phyloP scores from a whole-genome alignment of 2,329 filamentous ascomycete species.

The Hypoxylon sp. region DNA sequence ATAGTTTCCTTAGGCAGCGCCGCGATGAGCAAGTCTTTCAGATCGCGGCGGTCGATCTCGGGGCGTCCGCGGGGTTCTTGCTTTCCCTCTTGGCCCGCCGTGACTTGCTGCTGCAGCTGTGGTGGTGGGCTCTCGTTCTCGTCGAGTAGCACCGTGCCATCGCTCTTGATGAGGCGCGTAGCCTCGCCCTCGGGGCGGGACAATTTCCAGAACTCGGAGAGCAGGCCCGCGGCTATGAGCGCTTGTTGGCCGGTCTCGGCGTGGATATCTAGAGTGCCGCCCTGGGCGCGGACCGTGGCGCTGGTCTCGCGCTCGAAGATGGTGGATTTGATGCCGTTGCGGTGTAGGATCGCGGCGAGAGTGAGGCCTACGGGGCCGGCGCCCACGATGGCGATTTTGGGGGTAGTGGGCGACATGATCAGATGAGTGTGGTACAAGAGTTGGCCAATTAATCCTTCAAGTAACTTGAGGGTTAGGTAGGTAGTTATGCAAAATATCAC shows the following conservation, averaged over 20 bases:
- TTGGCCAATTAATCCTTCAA: neutral
- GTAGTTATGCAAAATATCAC: neutral
- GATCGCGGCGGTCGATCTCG: constrained; percentile 48
- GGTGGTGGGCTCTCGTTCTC: constrained; percentile 26
- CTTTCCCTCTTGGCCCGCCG: neutral
- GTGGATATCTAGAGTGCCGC: constrained; percentile 67
- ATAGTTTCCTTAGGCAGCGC: constrained; percentile 40
- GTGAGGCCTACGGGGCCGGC: constrained; percentile 54
- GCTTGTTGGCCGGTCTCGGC: constrained; percentile 52
- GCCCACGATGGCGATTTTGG: constrained; percentile 53
- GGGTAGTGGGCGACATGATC: constrained; percentile 24
- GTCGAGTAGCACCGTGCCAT: constrained; percentile 49
- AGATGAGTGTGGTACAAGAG: neutral
- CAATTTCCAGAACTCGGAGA: constrained; percentile 48
- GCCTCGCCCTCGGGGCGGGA: constrained; percentile 47
- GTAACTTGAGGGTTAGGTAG: neutral
- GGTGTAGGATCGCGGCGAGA: constrained; percentile 52
- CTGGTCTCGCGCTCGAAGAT: constrained; percentile 54
- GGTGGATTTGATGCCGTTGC: constrained; percentile 46
- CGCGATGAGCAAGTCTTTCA: constrained; percentile 47
- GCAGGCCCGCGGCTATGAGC: constrained; percentile 52
- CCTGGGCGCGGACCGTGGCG: constrained; percentile 59
- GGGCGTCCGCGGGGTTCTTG: constrained; percentile 42
- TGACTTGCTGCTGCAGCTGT: neutral
- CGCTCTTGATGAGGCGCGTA: constrained; percentile 43